phyloP scores from a whole-genome alignment of 129 eudicot genomes.

The Mikania micrantha region DNA sequence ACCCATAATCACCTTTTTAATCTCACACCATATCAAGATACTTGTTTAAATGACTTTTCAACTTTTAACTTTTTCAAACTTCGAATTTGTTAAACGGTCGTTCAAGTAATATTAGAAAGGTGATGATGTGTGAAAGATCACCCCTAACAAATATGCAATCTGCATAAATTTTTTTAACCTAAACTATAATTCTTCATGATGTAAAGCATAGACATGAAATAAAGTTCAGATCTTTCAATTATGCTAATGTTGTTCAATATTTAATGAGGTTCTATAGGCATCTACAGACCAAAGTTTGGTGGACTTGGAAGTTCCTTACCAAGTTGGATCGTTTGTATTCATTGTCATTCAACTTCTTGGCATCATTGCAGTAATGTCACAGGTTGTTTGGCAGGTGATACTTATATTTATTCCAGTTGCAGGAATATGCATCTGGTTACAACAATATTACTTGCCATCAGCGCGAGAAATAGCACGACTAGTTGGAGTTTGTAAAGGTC shows the following conservation, averaged over 20 bases:
- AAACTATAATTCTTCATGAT: too few species aligned
- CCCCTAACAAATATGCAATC: not conserved
- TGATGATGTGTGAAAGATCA: too few species aligned
- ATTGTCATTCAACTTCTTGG: conserved; percentile 25
- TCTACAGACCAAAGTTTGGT: conserved; percentile 34
- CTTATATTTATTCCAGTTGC: conserved; percentile 16
- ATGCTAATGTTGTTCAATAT: too few species aligned
- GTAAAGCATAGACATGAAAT: not conserved
- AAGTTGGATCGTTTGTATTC: conserved; percentile 20
- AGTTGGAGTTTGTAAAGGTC: conserved; percentile 24
- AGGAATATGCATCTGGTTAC: conserved; percentile 32
- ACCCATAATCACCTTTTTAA: too few species aligned
- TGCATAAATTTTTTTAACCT: too few species aligned
- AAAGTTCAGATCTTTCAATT: not conserved
- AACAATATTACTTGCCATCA: conserved; percentile 40
- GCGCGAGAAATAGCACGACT: conserved; percentile 34
- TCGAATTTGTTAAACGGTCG: too few species aligned
- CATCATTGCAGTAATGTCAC: conserved; percentile 23
- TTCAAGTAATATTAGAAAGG: too few species aligned
- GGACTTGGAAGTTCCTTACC: conserved; percentile 15
- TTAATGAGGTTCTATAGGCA: conserved; percentile 7
- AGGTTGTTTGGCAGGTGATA: conserved; percentile 21
- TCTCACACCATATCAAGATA: too few species aligned
- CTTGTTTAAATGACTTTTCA: too few species aligned
- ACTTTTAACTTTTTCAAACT: too few species aligned